Base-by-base conservation (phyloP, 2,329 filamentous ascomycete species). In the Cytospora mali region DNA sequence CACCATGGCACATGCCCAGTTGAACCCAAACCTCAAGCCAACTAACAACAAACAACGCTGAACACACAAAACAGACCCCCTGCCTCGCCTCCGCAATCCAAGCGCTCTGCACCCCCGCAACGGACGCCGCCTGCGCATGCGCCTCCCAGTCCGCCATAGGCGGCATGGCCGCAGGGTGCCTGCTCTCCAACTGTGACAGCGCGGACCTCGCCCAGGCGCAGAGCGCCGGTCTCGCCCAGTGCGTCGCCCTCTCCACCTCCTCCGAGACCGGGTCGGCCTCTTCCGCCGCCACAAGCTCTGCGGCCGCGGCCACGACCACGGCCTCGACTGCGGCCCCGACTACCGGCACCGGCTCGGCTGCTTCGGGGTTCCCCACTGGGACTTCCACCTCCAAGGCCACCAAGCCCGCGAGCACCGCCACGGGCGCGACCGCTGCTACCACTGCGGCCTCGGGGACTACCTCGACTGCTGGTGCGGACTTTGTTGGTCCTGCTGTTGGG, bases 111-210 rank as follows among this genome's bases (percentile, higher is more conserved):
- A 67, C 63, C 16, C 63, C 77, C 62, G 62, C 58, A 11, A 75
- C 73, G 51, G 81, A 86, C 71, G 69, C 74, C 50, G 72, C 70
- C 56, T 86, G 84, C 77, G 81, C 82, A 69, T 85, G 83, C 75
- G 81, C 74, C 3, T 72, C 68, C 0, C 67, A 75, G 66, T 33
- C 68, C 16, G 67, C 61, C 60, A 77, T 78, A 62, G 72, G 62
- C 62, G 61, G 46, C 53, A 57, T 64, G 61, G 73, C 68, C 25
- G 71, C 69, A 0, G 62, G 70, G 6, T 78, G 76, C 65, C 70
- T 78, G 27, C 48, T 77, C 21, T 7, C 33, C 3, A 62, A 62
- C 55, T 80, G 77, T 71, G 55, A 21, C 57, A 35, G 64, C 7
- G 28, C 51, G 4, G 69, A 71, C 7, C 67, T 79, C 18, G 27